Evolutionary conservation across 495 filamentous ascomycete species (phyloP).

Genomic region (Lasiosphaeriaceae sp.): DNA sequence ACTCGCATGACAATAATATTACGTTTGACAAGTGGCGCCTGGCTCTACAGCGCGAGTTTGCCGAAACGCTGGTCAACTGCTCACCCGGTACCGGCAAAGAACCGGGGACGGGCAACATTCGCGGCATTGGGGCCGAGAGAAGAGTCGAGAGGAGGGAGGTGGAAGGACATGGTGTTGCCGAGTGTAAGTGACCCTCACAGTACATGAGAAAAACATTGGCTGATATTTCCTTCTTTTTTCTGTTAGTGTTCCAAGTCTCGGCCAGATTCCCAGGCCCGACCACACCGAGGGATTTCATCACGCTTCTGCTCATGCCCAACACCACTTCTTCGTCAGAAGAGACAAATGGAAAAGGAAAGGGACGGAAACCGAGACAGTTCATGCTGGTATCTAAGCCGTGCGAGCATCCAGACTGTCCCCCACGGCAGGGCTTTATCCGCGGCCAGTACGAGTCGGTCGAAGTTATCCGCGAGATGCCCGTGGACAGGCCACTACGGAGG

Average conservation of each 20-base stretch:
- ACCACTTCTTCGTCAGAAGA: conserved; percentile 24
- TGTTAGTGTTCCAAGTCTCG: conserved; percentile 71
- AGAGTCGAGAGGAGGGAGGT: conserved; percentile 57
- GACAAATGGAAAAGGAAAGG: conserved; percentile 2
- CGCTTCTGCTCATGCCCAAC: conserved; percentile 59
- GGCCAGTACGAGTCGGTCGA: conserved; percentile 91
- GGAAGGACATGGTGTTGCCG: conserved; percentile 52
- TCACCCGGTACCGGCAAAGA: conserved; percentile 35
- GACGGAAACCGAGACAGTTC: conserved; percentile 55
- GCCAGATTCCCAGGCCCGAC: conserved; percentile 90
- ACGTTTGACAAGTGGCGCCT: conserved; percentile 65
- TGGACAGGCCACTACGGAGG: conserved; percentile 33
- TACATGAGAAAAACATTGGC: background rate
- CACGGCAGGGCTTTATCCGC: conserved; percentile 66
- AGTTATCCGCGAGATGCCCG: conserved; percentile 77
- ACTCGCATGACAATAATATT: conserved; percentile 41
- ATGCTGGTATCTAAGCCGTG: conserved; percentile 86
- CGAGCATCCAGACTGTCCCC: conserved; percentile 66
- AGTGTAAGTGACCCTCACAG: conserved; percentile 41
- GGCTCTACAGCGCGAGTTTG: conserved; percentile 58
- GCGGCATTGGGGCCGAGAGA: conserved; percentile 79
- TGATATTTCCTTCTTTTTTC: conserved; percentile 9
- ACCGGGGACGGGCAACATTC: conserved; percentile 64
- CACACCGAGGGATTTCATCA: conserved; percentile 82
- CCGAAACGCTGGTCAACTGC: conserved; percentile 50